A percentile compares a stretch with the other conserved stretches of the same genome.
Conservation (phyloP, 2,329 filamentous ascomycete species). For the Blumeria hordei region DNA sequence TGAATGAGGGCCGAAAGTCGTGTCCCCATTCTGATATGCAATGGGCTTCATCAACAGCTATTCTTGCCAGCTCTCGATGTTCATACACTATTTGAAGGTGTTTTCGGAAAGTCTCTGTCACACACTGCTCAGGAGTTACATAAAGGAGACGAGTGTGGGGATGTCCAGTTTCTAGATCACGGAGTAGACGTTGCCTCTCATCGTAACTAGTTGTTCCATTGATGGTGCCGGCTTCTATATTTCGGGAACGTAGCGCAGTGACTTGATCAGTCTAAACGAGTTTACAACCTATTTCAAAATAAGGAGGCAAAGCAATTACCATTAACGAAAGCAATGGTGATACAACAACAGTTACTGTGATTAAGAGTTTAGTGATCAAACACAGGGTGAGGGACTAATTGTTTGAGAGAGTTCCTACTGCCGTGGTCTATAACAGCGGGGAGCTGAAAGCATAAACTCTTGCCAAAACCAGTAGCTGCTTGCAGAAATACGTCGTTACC, state of each 20-base stretch:
- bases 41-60: constrained; percentile 86
- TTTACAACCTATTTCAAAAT: constrained; percentile 1
- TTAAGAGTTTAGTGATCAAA: constrained; percentile 5
- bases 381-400: background rate
- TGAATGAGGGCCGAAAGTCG: constrained; percentile 86
- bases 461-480: constrained; percentile 75
- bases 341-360: constrained; percentile 61
- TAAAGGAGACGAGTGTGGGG: constrained; percentile 67
- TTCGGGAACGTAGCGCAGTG: constrained; percentile 46
- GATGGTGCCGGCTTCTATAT: constrained; percentile 61
- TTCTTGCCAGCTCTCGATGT: constrained; percentile 63
- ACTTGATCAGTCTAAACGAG: constrained; percentile 63
- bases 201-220: constrained; percentile 53
- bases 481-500: constrained; percentile 85
- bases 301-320: constrained; percentile 22
- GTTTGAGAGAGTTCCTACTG: constrained; percentile 22
- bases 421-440: constrained; percentile 73
- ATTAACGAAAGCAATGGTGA: constrained; percentile 77
- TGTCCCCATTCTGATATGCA: constrained; percentile 98
- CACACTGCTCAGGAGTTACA: constrained; percentile 78
- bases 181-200: constrained; percentile 45
- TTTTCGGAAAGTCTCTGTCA: constrained; percentile 50
- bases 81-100: constrained; percentile 48
- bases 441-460: constrained; percentile 80
- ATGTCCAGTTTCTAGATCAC: constrained; percentile 70